Percentiles rank a stretch among this genome's conserved stretches.
These are phyloP conservation scores for Fusarium nelsonii DNA, from an alignment of 2,329 filamentous ascomycete species.

Conservation along the genomic window DNA sequence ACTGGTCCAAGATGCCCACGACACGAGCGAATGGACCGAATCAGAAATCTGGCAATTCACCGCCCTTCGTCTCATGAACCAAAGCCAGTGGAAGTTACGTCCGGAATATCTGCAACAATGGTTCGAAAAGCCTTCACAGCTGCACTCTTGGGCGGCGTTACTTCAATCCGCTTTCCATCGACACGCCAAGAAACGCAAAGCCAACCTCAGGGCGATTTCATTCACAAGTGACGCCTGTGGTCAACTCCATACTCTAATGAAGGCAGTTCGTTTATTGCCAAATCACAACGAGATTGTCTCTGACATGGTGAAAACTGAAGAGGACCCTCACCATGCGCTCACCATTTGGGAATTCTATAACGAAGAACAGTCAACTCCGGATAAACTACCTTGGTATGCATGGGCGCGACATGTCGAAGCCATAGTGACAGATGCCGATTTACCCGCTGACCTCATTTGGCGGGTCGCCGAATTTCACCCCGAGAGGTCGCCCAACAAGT, in stretches of 20 bases:
- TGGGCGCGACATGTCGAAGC: slow-evolving; percentile 52
- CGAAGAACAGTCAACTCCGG: not conserved
- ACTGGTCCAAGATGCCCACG: slow-evolving; percentile 1
- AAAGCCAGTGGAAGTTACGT: slow-evolving; percentile 3
- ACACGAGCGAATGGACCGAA: slow-evolving; percentile 8
- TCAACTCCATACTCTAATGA: slow-evolving; percentile 20
- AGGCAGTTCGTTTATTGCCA: slow-evolving; percentile 8
- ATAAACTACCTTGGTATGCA: slow-evolving; percentile 51
- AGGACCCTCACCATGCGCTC: slow-evolving; percentile 12
- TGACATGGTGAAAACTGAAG: slow-evolving; percentile 14
- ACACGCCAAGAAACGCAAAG: slow-evolving; percentile 10
- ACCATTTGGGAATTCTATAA: slow-evolving; percentile 31
- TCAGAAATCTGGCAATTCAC: slow-evolving; percentile 23
- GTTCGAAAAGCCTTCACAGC: slow-evolving; percentile 1
- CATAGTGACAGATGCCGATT: slow-evolving; percentile 51
- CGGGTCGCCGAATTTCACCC: slow-evolving; percentile 44
- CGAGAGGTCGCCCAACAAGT: not conserved
- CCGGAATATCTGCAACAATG: slow-evolving; percentile 11
- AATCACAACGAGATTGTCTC: slow-evolving; percentile 2
- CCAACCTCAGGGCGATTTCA: slow-evolving; percentile 8
- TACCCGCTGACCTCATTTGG: slow-evolving; percentile 48
- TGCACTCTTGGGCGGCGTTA: slow-evolving; percentile 20
- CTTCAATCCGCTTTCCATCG: slow-evolving; percentile 6
- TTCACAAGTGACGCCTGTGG: slow-evolving; percentile 23
- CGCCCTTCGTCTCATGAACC: slow-evolving; percentile 24